phyloP scores from a whole-genome alignment of 2,329 filamentous ascomycete genomes.

The Cadophora sp. region DNA sequence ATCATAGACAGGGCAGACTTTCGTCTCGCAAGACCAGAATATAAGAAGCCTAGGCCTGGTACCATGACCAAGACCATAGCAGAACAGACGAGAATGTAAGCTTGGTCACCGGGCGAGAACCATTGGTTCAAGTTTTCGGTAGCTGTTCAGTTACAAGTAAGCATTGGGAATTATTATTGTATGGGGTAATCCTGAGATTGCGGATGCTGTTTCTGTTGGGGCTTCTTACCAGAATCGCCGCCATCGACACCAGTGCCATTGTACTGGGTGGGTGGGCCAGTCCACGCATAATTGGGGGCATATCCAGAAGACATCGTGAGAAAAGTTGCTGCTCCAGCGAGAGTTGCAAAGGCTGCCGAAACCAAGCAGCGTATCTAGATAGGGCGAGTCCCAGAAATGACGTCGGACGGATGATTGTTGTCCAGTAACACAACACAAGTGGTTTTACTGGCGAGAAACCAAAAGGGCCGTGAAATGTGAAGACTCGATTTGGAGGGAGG shows the following conservation, averaged over 20 bases:
- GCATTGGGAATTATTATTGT: slow-evolving; percentile 15
- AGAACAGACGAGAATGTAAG: slow-evolving; percentile 87
- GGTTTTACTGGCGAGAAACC: neutral
- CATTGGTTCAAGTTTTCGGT: slow-evolving; percentile 93
- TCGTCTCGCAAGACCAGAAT: slow-evolving; percentile 94
- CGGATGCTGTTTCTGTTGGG: neutral
- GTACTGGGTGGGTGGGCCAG: slow-evolving; percentile 64
- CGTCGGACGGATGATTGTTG: slow-evolving; percentile 9
- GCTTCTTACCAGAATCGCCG: slow-evolving; percentile 46
- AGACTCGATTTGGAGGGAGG: neutral
- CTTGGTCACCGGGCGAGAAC: slow-evolving; percentile 90
- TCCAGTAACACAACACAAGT: slow-evolving; percentile 6
- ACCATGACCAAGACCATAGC: slow-evolving; percentile 98
- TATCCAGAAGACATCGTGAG: slow-evolving; percentile 35
- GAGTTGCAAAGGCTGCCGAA: slow-evolving; percentile 28
- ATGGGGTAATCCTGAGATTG: neutral
- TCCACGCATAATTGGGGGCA: slow-evolving; percentile 56
- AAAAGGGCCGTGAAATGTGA: neutral
- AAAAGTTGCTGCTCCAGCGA: slow-evolving; percentile 20
- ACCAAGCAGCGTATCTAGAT: slow-evolving; percentile 22
- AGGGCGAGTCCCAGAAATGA: slow-evolving; percentile 14
- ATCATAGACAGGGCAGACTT: slow-evolving; percentile 98
- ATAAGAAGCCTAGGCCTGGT: slow-evolving; percentile 95
- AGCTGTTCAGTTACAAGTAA: slow-evolving; percentile 55
- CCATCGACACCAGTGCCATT: slow-evolving; percentile 61